phyloP scores from a whole-genome alignment of 2,329 filamentous ascomycete genomes.

The Albophoma yamanashiensis region DNA sequence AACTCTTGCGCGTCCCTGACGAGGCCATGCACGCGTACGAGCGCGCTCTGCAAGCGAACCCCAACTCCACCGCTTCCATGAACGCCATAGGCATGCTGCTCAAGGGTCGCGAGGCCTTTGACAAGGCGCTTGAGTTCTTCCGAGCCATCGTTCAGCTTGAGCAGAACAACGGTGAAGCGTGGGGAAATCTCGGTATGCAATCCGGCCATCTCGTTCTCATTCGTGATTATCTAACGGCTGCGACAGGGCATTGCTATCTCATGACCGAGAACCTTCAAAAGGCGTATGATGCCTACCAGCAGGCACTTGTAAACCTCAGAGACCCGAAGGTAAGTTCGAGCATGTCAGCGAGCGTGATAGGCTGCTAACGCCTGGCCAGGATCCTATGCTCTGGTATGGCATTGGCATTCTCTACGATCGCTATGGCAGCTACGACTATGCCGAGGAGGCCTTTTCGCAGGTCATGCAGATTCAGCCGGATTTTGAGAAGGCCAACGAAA shows the following conservation, averaged over 20 bases:
- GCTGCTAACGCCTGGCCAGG: slow-evolving; percentile 35
- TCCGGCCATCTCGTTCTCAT: slow-evolving; percentile 12
- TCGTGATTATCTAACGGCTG: slow-evolving; percentile 8
- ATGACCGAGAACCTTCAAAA: slow-evolving; percentile 99
- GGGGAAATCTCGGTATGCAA: slow-evolving; percentile 78
- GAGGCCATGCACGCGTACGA: slow-evolving; percentile 88
- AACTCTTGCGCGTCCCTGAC: slow-evolving; percentile 79
- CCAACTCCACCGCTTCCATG: slow-evolving; percentile 83
- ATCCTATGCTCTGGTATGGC: slow-evolving; percentile 97
- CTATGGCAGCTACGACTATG: slow-evolving; percentile 92
- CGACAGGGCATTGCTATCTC: slow-evolving; percentile 82
- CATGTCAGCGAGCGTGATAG: no score
- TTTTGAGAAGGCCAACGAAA: slow-evolving; percentile 98
- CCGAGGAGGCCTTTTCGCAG: slow-evolving; percentile 94
- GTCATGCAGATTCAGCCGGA: slow-evolving; percentile 98
- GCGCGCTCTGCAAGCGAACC: slow-evolving; percentile 77
- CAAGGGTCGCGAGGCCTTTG: slow-evolving; percentile 85
- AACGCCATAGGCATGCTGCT: slow-evolving; percentile 88
- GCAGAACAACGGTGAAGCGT: slow-evolving; percentile 81
- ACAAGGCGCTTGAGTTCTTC: slow-evolving; percentile 87
- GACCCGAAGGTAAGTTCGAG: slow-evolving; percentile 68
- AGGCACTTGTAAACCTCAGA: slow-evolving; percentile 82
- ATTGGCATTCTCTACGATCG: slow-evolving; percentile 96
- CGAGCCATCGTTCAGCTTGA: slow-evolving; percentile 88
- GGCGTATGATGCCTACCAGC: slow-evolving; percentile 93